Conservation (phyloP, 2,329 filamentous ascomycete species). For the Colletotrichum spinosum region DNA sequence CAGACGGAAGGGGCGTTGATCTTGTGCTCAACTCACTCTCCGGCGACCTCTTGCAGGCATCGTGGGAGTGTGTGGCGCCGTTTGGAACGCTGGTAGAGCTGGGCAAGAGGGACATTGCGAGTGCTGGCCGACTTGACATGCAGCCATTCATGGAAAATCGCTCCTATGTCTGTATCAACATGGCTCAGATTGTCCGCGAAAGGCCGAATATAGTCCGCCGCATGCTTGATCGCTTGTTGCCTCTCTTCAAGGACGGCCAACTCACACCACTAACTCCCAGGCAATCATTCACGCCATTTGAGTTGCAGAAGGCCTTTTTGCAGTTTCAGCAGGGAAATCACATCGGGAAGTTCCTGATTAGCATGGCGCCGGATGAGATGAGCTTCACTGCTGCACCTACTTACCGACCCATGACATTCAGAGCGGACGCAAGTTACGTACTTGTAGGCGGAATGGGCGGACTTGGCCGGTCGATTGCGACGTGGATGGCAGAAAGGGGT, state of each 20-base stretch:
- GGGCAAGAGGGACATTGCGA: slow-evolving; percentile 55
- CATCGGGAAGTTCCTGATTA: no score
- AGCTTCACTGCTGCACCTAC: no score
- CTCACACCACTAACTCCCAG: no score
- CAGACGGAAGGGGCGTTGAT: slow-evolving; percentile 48
- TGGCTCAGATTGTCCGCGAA: slow-evolving; percentile 28
- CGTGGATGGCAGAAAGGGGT: slow-evolving; percentile 60
- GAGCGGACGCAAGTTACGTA: slow-evolving; percentile 49
- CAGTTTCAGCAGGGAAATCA: no score
- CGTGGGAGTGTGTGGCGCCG: slow-evolving; percentile 57
- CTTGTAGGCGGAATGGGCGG: slow-evolving; percentile 64
- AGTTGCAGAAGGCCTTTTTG: no score
- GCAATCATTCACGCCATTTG: no score
- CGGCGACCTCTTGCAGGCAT: slow-evolving; percentile 54
- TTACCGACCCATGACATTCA: no score
- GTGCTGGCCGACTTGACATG: slow-evolving; percentile 57
- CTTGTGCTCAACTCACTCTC: slow-evolving; percentile 55
- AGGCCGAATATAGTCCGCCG: no score
- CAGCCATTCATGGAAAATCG: slow-evolving; percentile 53
- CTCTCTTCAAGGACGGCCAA: no score
- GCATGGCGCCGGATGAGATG: no score
- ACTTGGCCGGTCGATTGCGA: slow-evolving; percentile 60
- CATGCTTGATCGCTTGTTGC: no score
- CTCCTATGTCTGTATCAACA: slow-evolving; percentile 49
- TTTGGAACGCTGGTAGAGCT: slow-evolving; percentile 60